Evolutionary conservation across 2,329 filamentous ascomycete species (phyloP), one percentile per base, ranked within the genome.

Genomic region (Cordyceps militaris): DNA sequence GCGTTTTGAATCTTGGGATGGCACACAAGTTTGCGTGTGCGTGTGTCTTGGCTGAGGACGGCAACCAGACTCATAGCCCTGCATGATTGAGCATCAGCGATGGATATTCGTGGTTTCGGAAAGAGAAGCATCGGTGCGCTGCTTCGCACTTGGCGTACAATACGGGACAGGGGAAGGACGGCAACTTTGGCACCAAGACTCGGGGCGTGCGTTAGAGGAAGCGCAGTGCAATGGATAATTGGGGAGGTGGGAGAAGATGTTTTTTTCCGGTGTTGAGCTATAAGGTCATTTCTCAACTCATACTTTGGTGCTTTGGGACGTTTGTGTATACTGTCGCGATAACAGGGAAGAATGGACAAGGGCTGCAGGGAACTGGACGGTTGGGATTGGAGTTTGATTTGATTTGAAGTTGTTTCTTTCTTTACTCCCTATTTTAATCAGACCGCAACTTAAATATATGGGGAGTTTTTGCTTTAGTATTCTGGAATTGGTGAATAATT

Each of bases 381-480:
- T 19, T 54, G 51, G 51, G 40, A 54, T n/a, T 8, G 51, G 51
- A 54, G 51, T 54, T 54, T 54, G 30, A 51, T 11, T 46, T 44
- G 26, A 19, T 47, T 30, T 4, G 16, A 21, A 38, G 23, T 14
- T 32, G 8, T 34, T 34, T 32, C 3, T 24, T 54, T 46, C 28
- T 24, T 34, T 54, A 34, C 16, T 32, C 49, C 16, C 38, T 19
- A 13, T 56, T 56, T 49, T 48, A 49, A 48, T 56, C 44, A 56
- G 54, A 48, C 10, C 43, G 54, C 44, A 36, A 40, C 43, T 42
- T 32, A 43, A 56, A 56, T 56, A 48, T 48, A 56, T 21, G 14
- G 32, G 51, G 52, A 55, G 43, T 56, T 56, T 32, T 55, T 54
- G 34, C 42, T 61, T 48, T 36, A 28, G 13, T 52, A n/a, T 36